phyloP scores from a whole-genome alignment of 495 filamentous ascomycete genomes.

The Peziza echinospora region DNA sequence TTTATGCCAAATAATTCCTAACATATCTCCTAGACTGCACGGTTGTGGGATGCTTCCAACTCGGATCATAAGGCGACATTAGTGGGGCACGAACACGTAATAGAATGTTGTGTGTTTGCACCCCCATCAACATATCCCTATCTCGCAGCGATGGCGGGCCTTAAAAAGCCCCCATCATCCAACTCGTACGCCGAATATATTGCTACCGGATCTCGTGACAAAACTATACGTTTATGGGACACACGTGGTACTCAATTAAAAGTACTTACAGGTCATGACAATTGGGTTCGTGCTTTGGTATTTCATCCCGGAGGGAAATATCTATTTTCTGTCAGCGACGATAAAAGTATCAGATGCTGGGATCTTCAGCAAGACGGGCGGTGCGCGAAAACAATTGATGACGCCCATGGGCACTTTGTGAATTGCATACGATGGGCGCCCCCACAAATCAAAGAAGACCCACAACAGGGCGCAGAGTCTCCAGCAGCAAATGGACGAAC shows the following conservation, averaged over 20 bases:
- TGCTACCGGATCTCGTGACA: conserved; percentile 78
- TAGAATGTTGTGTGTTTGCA: conserved; percentile 78
- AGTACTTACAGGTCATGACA: conserved; percentile 78
- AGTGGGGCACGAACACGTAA: conserved; percentile 70
- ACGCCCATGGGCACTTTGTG: conserved; percentile 73
- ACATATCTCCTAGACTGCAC: conserved; percentile 29
- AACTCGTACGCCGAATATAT: conserved; percentile 69
- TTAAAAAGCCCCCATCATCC: conserved; percentile 56
- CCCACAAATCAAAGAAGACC: conserved; percentile 37
- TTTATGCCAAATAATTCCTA: not conserved
- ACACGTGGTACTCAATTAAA: conserved; percentile 67
- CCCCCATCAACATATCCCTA: conserved; percentile 56
- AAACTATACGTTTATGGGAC: conserved; percentile 83
- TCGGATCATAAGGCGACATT: conserved; percentile 61
- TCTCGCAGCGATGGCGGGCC: conserved; percentile 57
- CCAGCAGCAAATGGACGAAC: conserved; percentile 28
- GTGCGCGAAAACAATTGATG: conserved; percentile 60
- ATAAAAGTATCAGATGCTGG: conserved; percentile 89
- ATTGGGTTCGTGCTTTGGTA: conserved; percentile 73
- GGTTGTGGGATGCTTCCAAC: conserved; percentile 66
- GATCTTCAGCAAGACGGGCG: conserved; percentile 78
- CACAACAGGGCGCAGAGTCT: conserved; percentile 28
- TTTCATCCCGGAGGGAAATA: conserved; percentile 95
- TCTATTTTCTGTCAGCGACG: conserved; percentile 63
- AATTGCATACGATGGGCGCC: conserved; percentile 87